Evolutionary conservation across 1,284 basidiomycete genomes (phyloP).

Genomic region (Ganoderma resinaceum): DNA sequence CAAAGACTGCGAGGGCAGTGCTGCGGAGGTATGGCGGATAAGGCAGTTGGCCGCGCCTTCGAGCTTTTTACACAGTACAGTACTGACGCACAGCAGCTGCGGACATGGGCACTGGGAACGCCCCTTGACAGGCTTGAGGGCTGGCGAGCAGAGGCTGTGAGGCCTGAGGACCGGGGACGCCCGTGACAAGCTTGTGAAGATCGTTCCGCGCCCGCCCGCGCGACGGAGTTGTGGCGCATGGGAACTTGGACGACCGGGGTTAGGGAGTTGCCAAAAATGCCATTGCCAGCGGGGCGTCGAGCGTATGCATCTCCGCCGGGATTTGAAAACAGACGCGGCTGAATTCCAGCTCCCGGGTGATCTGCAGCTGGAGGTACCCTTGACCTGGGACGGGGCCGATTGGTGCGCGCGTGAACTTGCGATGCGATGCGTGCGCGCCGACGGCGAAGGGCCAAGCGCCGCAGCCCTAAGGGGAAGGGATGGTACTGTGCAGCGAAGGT

Average conservation of each 20-base stretch:
- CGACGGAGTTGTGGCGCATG: neutral
- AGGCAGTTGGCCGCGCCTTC: neutral
- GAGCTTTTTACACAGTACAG: neutral
- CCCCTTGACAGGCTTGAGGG: neutral
- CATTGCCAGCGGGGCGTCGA: neutral
- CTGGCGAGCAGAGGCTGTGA: neutral
- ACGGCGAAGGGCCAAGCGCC: neutral
- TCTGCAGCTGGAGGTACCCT: conserved; percentile 2
- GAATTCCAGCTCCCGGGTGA: neutral
- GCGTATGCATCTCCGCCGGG: neutral
- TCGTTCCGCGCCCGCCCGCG: neutral
- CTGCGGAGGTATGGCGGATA: neutral
- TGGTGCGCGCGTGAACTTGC: neutral
- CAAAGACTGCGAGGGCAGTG: neutral
- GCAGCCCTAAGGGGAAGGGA: neutral
- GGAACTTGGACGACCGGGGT: neutral
- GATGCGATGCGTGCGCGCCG: neutral
- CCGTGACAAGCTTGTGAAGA: conserved; percentile 1
- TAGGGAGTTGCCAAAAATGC: neutral
- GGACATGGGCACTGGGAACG: neutral
- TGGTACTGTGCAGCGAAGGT: neutral
- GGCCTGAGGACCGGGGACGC: neutral
- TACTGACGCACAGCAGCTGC: neutral
- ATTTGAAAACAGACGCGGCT: neutral
- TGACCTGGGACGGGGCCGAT: neutral